Evolutionary conservation across 106 monocot species (phyloP).

Genomic region (Allium fistulosum): DNA sequence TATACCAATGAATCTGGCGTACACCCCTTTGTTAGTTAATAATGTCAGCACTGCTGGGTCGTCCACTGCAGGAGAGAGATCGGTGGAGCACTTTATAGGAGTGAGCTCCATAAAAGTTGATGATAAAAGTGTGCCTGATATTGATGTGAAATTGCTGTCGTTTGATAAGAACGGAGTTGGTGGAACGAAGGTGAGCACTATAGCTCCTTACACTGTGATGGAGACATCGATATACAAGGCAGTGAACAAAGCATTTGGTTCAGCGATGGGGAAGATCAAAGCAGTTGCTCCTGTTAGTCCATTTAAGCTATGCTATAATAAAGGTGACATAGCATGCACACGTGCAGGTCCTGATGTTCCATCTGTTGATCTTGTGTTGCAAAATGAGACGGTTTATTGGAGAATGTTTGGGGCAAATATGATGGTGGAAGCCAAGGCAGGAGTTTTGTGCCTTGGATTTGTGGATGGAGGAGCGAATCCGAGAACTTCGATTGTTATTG

Average conservation of each 20-base stretch:
- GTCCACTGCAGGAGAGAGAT: slow-evolving; percentile 5
- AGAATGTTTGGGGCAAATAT: slow-evolving; percentile 49
- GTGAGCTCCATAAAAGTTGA: slow-evolving; percentile 44
- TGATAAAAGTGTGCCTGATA: slow-evolving; percentile 11
- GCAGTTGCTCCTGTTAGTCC: slow-evolving; percentile 27
- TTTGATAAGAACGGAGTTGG: slow-evolving; percentile 48
- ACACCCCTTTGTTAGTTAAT: slow-evolving; percentile 48
- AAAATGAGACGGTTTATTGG: slow-evolving; percentile 26
- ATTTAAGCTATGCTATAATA: slow-evolving; percentile 37
- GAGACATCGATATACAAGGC: slow-evolving; percentile 50
- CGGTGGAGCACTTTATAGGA: slow-evolving; percentile 53
- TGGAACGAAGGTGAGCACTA: slow-evolving; percentile 62
- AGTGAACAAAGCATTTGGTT: slow-evolving; percentile 20
- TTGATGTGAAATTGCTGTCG: slow-evolving; percentile 34
- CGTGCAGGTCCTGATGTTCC: slow-evolving; percentile 51
- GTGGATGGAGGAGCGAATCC: slow-evolving; percentile 47
- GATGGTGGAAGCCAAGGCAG: slow-evolving; percentile 38
- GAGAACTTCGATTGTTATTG: slow-evolving; percentile 43
- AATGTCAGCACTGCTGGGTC: slow-evolving; percentile 45
- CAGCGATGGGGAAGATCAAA: slow-evolving; percentile 4
- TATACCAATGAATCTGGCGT: slow-evolving; percentile 22
- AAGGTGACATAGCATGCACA: slow-evolving; percentile 19
- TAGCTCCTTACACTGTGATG: slow-evolving; percentile 36
- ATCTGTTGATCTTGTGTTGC: slow-evolving; percentile 35
- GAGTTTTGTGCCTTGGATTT: slow-evolving; percentile 48